Percentiles rank a stretch among this genome's conserved stretches.
Conservation (phyloP, 2,329 filamentous ascomycete species). For the Ophiostoma himal-ulmi region DNA sequence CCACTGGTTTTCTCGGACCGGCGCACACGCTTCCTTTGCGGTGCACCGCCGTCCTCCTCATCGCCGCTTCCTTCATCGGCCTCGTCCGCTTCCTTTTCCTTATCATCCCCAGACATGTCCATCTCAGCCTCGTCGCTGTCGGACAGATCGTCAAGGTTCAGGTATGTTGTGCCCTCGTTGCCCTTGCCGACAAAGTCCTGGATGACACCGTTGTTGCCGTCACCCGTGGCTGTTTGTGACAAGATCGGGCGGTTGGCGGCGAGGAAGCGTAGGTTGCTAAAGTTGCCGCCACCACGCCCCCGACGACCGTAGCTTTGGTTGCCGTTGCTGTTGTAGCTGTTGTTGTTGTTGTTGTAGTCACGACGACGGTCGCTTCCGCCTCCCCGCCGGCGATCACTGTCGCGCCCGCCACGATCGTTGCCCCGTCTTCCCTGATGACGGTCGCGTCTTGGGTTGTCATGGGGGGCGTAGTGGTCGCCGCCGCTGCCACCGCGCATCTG, state of each 20-base stretch:
- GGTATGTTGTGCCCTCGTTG: constrained; percentile 46
- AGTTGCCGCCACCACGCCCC: constrained; percentile 15
- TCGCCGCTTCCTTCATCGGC: constrained; percentile 26
- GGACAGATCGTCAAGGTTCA: constrained; percentile 51
- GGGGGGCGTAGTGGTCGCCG: constrained; percentile 38
- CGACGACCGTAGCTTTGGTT: constrained; percentile 8
- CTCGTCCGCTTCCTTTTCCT: not conserved
- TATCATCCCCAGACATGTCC: constrained; percentile 52
- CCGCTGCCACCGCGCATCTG: constrained; percentile 40
- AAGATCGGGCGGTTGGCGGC: constrained; percentile 48
- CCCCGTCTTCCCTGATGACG: constrained; percentile 4
- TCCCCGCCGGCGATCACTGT: constrained; percentile 3
- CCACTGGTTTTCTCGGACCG: not conserved
- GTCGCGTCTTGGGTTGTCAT: constrained; percentile 30
- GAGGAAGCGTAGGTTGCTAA: constrained; percentile 34
- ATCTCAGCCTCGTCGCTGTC: constrained; percentile 60
- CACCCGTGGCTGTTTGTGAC: constrained; percentile 34
- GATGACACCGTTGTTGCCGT: constrained; percentile 37
- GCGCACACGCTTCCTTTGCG: constrained; percentile 25
- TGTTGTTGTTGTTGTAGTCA: constrained; percentile 15
- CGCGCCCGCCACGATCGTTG: constrained; percentile 22
- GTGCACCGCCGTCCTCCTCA: constrained; percentile 32
- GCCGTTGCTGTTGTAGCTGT: constrained; percentile 11
- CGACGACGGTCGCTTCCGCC: constrained; percentile 16
- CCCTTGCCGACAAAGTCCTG: constrained; percentile 42